phyloP scores from a whole-genome alignment of 2,329 filamentous ascomycete genomes.

The Neofusicoccum cordaticola region DNA sequence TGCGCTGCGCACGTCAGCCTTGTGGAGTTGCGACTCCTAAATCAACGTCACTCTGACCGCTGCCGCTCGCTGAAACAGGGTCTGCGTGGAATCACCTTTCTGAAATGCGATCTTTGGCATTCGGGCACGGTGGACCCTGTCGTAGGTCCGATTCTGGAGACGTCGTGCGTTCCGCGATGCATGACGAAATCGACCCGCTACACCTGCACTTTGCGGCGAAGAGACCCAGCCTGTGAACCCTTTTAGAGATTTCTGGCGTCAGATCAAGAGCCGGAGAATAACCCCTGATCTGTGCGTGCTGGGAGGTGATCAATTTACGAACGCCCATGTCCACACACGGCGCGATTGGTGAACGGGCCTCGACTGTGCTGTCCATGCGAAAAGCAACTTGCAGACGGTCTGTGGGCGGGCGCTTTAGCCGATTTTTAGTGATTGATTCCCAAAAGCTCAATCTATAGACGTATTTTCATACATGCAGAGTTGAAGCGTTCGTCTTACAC shows the following conservation, averaged over 20 bases:
- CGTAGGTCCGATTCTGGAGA: not conserved
- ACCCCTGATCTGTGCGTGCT: too few species aligned
- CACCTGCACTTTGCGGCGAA: not conserved
- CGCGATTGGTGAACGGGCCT: too few species aligned
- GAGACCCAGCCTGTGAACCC: not conserved
- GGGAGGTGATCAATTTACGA: too few species aligned
- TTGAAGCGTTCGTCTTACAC: too few species aligned
- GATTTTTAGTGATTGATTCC: too few species aligned
- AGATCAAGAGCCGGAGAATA: too few species aligned
- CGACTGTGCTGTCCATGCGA: too few species aligned
- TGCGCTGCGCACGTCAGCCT: slow-evolving; percentile 6
- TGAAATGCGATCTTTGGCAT: not conserved
- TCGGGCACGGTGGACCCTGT: not conserved
- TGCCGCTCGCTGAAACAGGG: not conserved
- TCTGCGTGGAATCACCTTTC: not conserved
- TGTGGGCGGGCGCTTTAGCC: too few species aligned
- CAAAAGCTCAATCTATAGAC: too few species aligned
- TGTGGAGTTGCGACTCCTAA: not conserved
- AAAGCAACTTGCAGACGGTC: too few species aligned
- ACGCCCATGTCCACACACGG: too few species aligned
- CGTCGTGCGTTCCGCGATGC: not conserved
- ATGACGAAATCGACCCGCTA: not conserved
- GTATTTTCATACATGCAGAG: too few species aligned
- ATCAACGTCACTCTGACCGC: slow-evolving; percentile 7
- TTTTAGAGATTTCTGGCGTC: not conserved